Evolutionary conservation across 31 red algal genomes (phyloP).

Genomic region (Bonnemaisonia californica): DNA sequence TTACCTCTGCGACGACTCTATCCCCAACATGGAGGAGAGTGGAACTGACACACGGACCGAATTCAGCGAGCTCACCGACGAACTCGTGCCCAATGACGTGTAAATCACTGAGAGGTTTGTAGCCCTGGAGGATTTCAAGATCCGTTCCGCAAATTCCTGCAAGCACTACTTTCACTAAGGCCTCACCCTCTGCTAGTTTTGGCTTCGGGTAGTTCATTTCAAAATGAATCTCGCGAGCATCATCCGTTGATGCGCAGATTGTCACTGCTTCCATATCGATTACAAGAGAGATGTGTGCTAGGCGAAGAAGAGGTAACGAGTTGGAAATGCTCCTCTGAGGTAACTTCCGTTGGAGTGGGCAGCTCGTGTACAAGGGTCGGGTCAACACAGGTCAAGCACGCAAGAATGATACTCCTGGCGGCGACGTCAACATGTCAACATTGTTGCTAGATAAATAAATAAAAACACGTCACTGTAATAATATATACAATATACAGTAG

Average conservation of each 20-base stretch:
- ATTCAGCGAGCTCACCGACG: slow-evolving; percentile 30
- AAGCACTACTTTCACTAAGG: slow-evolving; percentile 37
- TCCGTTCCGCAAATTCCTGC: slow-evolving; percentile 80
- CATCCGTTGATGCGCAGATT: background rate
- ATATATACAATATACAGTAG: too few relatives aligned
- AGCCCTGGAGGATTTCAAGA: slow-evolving; percentile 43
- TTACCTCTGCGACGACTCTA: slow-evolving; percentile 71
- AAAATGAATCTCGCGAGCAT: background rate
- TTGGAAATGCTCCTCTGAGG: too few relatives aligned
- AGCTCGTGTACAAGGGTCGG: too few relatives aligned
- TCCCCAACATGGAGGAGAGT: slow-evolving; percentile 17
- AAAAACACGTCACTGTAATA: too few relatives aligned
- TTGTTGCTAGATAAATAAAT: too few relatives aligned
- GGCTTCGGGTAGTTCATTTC: slow-evolving; percentile 27
- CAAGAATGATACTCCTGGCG: too few relatives aligned
- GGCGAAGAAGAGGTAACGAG: too few relatives aligned
- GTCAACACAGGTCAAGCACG: too few relatives aligned
- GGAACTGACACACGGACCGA: slow-evolving; percentile 1
- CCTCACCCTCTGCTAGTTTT: slow-evolving; percentile 27
- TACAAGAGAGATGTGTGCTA: too few relatives aligned
- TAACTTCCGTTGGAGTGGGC: too few relatives aligned
- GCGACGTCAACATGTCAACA: too few relatives aligned
- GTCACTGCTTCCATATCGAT: slow-evolving; percentile 36
- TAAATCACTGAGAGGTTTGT: slow-evolving; percentile 19
- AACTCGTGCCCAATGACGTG: slow-evolving; percentile 74